phyloP scores from a whole-genome alignment of 2,329 filamentous ascomycete genomes.

The Didymellaceae sp. region DNA sequence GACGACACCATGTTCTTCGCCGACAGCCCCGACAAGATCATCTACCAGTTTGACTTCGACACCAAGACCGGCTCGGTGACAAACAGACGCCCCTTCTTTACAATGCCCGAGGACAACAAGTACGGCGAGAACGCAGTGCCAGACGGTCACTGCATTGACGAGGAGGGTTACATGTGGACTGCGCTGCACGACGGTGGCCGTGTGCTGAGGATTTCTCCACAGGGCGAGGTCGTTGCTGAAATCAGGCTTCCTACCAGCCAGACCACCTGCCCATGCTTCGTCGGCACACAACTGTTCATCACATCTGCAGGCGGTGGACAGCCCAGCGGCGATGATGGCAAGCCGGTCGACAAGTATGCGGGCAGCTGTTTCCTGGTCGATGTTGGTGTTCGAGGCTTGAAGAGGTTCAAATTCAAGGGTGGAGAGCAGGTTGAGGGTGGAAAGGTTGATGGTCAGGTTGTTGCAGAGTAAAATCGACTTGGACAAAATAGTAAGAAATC shows the following conservation, averaged over 20 bases:
- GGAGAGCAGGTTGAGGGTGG: conserved; percentile 37
- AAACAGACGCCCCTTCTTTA: conserved; percentile 76
- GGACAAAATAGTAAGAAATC: no score
- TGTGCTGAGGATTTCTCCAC: conserved; percentile 75
- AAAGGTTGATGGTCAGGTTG: conserved; percentile 38
- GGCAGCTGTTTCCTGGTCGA: conserved; percentile 79
- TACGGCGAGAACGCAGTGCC: conserved; percentile 62
- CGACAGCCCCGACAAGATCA: conserved; percentile 73
- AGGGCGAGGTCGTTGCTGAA: conserved; percentile 75
- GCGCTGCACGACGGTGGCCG: conserved; percentile 80
- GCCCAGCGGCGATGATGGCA: conserved; percentile 59
- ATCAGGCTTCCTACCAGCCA: conserved; percentile 78
- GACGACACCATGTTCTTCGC: conserved; percentile 81
- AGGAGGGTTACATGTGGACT: conserved; percentile 86
- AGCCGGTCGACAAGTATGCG: conserved; percentile 67
- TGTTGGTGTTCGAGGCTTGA: conserved; percentile 71
- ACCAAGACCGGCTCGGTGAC: conserved; percentile 66
- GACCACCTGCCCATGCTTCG: conserved; percentile 82
- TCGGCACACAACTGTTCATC: conserved; percentile 76
- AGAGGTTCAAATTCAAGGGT: conserved; percentile 47
- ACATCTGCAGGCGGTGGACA: conserved; percentile 67
- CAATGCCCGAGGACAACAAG: conserved; percentile 63
- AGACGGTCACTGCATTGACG: conserved; percentile 85
- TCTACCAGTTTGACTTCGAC: conserved; percentile 79
- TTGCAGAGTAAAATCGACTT: conserved; percentile 24